Evolutionary conservation across 139 green algal genomes (phyloP).

Genomic region (Monoraphidium neglectum): DNA sequence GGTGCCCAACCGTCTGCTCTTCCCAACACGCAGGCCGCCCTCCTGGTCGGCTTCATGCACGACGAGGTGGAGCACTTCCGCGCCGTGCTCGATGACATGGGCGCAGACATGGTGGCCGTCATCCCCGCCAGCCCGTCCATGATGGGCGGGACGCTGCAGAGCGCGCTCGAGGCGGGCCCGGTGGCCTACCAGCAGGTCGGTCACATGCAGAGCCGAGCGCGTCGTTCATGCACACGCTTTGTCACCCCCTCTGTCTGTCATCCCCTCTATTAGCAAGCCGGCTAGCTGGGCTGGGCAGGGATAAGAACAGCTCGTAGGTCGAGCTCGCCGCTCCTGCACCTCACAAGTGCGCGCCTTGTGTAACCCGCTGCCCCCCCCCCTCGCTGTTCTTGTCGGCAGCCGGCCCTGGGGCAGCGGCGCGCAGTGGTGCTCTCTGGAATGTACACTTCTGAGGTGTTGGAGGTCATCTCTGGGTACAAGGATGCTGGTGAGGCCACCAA

Average conservation of each 20-base stretch:
- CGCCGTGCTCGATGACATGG: slow-evolving; percentile 20
- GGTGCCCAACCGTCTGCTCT: no score
- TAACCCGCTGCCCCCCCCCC: no score
- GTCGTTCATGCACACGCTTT: no score
- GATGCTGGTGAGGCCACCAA: slow-evolving; percentile 31
- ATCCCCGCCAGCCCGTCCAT: slow-evolving; percentile 20
- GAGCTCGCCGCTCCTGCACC: no score
- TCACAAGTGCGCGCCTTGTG: no score
- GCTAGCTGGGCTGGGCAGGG: no score
- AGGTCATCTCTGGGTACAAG: slow-evolving; percentile 45
- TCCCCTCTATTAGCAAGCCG: no score
- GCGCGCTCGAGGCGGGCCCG: slow-evolving; percentile 16
- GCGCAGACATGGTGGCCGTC: slow-evolving; percentile 35
- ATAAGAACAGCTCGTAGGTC: no score
- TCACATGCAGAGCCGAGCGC: no score
- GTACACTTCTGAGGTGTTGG: slow-evolving; percentile 40
- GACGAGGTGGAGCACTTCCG: slow-evolving; percentile 30
- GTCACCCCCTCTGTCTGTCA: no score
- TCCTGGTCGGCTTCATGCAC: slow-evolving; percentile 28
- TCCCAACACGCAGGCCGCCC: slow-evolving; percentile 19
- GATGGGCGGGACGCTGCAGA: slow-evolving; percentile 22
- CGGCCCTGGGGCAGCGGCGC: slow-evolving; percentile 36
- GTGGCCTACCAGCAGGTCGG: slow-evolving; percentile 28
- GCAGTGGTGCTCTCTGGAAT: slow-evolving; percentile 45
- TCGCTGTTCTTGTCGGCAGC: not conserved